Base-by-base conservation (phyloP, 192 early-diverging fungal genomes). In the Cetraspora pellucida region DNA sequence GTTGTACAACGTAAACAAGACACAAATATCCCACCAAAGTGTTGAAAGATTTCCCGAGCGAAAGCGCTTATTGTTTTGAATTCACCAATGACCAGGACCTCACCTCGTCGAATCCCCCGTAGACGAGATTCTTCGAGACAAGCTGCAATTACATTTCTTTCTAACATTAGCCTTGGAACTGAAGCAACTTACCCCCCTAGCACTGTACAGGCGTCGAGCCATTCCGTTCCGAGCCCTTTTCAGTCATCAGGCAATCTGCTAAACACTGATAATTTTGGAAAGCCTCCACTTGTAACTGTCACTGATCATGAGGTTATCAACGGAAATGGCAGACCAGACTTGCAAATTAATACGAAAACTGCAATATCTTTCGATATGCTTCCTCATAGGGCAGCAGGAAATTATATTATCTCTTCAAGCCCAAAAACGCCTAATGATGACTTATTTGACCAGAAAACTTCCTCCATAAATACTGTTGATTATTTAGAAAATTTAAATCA, bases 101-200 rank as follows among this genome's bases (percentile, higher is more conserved):
- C 74, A 64, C 31, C 74, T 75, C 74, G 74, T 63, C 59, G 55
- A 75, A 75, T 58, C 54, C 74, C 37, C 54, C 54, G 74, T 64
- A 75, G 74, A 75, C 74, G 74, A 75, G 74, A 75, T 58, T 54
- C 46, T 71, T 71, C 69, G 50, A 49, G 69, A 71, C 74, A 75
- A 75, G 74, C 74, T 50, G 74, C 74, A 17, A 64, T 75, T 28
- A 28, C 74, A 27, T 75, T 75, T 47, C 60, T 75, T 21, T 52
- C 74, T n/a, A 75, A 75, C 45, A 75, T 75, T 23, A 75, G 74
- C 44, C 74, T 75, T 75, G 74, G 74, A 64, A 75, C 74, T 75
- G 74, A 75, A 31, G 31, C 58, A 23, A 23, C 72, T 28, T 75
- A 47, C 25, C 25, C 57, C 19, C 74, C 58, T 43, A 25, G 19